A percentile compares a stretch with the other conserved stretches of the same genome.
Conservation (phyloP, 768 basidiomycete genomes). For the Suillus variegatus region DNA sequence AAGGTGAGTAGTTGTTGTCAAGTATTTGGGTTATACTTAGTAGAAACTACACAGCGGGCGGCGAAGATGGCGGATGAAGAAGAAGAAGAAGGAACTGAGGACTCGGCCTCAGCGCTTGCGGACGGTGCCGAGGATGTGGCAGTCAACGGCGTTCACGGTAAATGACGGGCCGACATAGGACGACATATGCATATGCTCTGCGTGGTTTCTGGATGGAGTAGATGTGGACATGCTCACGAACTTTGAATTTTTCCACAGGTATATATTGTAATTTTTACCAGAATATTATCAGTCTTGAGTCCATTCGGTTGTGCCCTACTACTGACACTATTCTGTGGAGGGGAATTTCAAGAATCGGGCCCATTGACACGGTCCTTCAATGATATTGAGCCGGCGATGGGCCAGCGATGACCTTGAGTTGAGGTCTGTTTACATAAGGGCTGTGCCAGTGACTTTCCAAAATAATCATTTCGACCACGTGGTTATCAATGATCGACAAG, state of each 20-base stretch:
- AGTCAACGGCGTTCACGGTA: slow-evolving; percentile 25
- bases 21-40: background rate
- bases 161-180: slow-evolving; percentile 11
- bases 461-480: background rate
- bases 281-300: slow-evolving; percentile 8
- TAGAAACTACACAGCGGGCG: slow-evolving; percentile 51
- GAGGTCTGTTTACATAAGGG: background rate
- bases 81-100: slow-evolving; percentile 25
- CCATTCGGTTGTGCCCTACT: background rate
- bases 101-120: slow-evolving; percentile 11
- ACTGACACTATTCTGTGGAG: background rate
- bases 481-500: slow-evolving; percentile 6
- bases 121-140: slow-evolving; percentile 5
- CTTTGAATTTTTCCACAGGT: slow-evolving; percentile 2
- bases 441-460: background rate
- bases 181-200: background rate
- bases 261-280: slow-evolving; percentile 7
- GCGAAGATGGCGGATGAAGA: slow-evolving; percentile 60
- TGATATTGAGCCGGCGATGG: background rate
- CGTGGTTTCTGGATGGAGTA: background rate
- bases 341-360: background rate
- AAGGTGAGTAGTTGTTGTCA: slow-evolving; percentile 52
- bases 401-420: background rate
- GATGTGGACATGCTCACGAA: slow-evolving; percentile 2
- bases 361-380: background rate